Evolutionary conservation across 1,284 basidiomycete genomes (phyloP).

Genomic region (Grifola frondosa): DNA sequence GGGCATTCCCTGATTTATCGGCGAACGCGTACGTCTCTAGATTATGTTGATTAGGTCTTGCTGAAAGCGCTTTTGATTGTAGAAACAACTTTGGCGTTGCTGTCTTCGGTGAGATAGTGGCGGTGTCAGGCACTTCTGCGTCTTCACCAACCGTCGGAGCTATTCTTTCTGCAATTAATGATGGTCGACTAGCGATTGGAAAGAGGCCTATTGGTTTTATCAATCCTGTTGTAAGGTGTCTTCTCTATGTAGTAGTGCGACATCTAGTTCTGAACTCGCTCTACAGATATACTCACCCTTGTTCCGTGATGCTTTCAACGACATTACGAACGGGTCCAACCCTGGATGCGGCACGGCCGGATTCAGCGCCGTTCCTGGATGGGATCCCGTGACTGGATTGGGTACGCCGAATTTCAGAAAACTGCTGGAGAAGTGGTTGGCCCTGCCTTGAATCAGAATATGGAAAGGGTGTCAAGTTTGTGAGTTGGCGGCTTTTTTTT

Average conservation of each 20-base stretch:
- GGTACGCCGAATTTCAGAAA: constrained; percentile 27
- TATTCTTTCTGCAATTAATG: constrained; percentile 59
- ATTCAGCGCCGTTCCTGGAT: constrained; percentile 33
- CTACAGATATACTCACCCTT: constrained; percentile 29
- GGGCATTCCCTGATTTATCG: constrained; percentile 37
- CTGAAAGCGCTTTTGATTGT: constrained; percentile 15
- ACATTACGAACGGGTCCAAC: constrained; percentile 43
- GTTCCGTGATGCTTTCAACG: constrained; percentile 33
- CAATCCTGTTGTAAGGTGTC: constrained; percentile 38
- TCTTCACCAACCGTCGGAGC: constrained; percentile 35
- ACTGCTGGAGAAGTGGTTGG: constrained; percentile 10
- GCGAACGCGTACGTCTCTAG: constrained; percentile 28
- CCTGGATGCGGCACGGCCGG: constrained; percentile 38
- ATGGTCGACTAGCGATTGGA: constrained; percentile 44
- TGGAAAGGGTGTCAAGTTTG: no score
- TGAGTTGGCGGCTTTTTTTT: no score
- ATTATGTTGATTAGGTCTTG: no score
- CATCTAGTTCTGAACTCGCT: no score
- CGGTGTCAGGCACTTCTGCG: constrained; percentile 8
- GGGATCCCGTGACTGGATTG: constrained; percentile 35
- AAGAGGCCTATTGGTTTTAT: constrained; percentile 51
- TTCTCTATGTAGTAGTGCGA: no score
- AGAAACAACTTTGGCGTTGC: constrained; percentile 44
- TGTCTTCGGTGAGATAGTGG: constrained; percentile 25
- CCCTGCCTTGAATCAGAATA: constrained; percentile 5